Evolutionary conservation across 2,329 filamentous ascomycete genomes (phyloP), one percentile per base, ranked within the genome.

Genomic region (Colletotrichum simmondsii): DNA sequence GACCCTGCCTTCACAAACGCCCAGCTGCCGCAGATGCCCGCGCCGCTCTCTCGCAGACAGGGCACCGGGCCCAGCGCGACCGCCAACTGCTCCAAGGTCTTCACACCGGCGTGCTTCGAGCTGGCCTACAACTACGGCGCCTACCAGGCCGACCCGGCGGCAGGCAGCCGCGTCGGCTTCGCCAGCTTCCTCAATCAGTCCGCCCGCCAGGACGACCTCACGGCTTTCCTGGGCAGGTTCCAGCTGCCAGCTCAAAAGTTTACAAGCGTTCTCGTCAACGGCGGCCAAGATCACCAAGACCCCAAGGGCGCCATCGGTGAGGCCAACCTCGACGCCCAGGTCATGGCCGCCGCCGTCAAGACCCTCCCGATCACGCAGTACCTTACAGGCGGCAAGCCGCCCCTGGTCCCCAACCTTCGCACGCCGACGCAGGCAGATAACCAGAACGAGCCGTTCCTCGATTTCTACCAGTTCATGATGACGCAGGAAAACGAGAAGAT

Each of bases 361-460:
- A 77, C 71, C 30, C 65, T 79, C 28, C 75, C 77, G 12, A 75
- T 79, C 65, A 72, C 73, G 22, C 77, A 79, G 71, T 79, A 75
- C 65, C 69, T 78, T 63, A 79, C 77, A 3, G 77, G 77, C 26
- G 77, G 77, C 2, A 58, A 65, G 24, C 71, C 74, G 66, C 82
- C 83, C 66, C 80, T 82, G 8, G 81, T 77, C 52, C 76, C 78
- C 28, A 76, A 78, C 71, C 57, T 78, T n/a, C 49, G 75, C 28
- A 67, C 73, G 19, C 67, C 77, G 26, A 63, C 76, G 57, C 71
- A 75, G 16, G 78, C 77, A 10, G 75, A 83, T 75, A 87, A 91
- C 75, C 84, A 83, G n/a, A 92, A 93, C 79, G 92, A 93, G 82
- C 91, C 91, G 0, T 94, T 92, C 79, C 84, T 93, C 1, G 88